phyloP scores from a whole-genome alignment of 768 basidiomycete genomes.

The Lentinula boryana region DNA sequence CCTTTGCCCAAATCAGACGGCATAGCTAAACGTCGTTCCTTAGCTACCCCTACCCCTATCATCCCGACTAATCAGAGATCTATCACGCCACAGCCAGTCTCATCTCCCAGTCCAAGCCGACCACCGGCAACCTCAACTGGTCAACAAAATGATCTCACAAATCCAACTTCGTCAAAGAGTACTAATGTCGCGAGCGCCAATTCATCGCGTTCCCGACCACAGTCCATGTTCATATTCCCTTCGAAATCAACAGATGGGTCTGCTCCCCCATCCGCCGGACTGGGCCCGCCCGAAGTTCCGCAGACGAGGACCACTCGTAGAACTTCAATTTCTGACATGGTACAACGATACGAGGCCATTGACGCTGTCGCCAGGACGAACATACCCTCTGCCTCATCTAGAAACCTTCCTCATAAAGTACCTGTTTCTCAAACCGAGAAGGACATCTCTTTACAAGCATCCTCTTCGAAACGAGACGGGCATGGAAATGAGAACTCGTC shows the following conservation, averaged over 20 bases:
- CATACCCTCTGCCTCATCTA: constrained; percentile 15
- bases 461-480: background rate
- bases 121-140: background rate
- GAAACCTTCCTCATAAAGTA: constrained; percentile 23
- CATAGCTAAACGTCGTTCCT: constrained; percentile 4
- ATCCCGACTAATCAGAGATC: constrained; percentile 11
- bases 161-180: constrained; percentile 9
- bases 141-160: background rate
- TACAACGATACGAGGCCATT: constrained; percentile 75
- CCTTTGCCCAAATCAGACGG: constrained; percentile 3
- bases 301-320: constrained; percentile 44
- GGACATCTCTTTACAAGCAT: background rate
- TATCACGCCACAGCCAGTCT: constrained; percentile 19
- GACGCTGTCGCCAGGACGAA: constrained; percentile 25
- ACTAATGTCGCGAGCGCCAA: constrained; percentile 10
- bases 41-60: constrained; percentile 3
- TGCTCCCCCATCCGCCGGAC: constrained; percentile 25
- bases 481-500: background rate
- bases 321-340: constrained; percentile 84
- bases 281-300: constrained; percentile 42
- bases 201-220: constrained; percentile 56
- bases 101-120: constrained; percentile 6
- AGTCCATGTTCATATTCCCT: constrained; percentile 77
- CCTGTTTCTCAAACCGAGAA: constrained; percentile 1
- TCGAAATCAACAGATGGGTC: constrained; percentile 39